Evolutionary conservation across 805 yeast genomes (phyloP).

Genomic region (Wickerhamiella sergipiensis): DNA sequence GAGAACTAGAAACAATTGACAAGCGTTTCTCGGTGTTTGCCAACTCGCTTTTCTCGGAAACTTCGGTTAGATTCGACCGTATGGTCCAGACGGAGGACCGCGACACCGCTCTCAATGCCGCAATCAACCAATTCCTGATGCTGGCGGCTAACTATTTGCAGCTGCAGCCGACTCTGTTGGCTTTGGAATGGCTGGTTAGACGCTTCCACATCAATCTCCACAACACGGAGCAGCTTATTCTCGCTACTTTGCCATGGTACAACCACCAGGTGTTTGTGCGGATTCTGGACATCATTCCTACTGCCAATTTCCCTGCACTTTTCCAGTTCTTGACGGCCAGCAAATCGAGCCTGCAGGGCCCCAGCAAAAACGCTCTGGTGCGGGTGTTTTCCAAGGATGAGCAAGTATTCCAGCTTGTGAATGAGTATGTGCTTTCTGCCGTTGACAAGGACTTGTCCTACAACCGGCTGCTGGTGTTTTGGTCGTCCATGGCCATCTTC

Average conservation of each 20-base stretch:
- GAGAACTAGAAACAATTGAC: conserved; percentile 58
- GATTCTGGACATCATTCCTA: conserved; percentile 55
- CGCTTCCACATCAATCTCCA: conserved; percentile 72
- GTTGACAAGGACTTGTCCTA: conserved; percentile 44
- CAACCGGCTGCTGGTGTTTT: conserved; percentile 63
- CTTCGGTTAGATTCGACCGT: conserved; percentile 70
- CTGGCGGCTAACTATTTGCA: conserved; percentile 66
- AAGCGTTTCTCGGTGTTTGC: conserved; percentile 59
- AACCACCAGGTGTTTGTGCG: conserved; percentile 60
- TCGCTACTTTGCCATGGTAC: conserved; percentile 73
- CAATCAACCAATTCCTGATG: conserved; percentile 60
- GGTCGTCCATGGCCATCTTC: conserved; percentile 57
- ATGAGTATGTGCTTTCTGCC: conserved; percentile 37
- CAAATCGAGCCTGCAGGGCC: conserved; percentile 48
- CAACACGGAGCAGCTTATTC: conserved; percentile 57
- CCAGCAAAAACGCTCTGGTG: conserved; percentile 54
- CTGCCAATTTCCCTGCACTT: conserved; percentile 49
- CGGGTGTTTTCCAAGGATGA: conserved; percentile 56
- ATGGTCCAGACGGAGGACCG: conserved; percentile 70
- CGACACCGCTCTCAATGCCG: conserved; percentile 55
- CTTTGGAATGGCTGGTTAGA: conserved; percentile 91
- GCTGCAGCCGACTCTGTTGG: conserved; percentile 60
- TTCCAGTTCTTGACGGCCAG: conserved; percentile 60
- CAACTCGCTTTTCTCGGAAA: conserved; percentile 65
- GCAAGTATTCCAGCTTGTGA: conserved; percentile 53